These are phyloP conservation scores for Mychonastes homosphaera DNA, from an alignment of 139 green algal species.

Conservation along the genomic window DNA sequence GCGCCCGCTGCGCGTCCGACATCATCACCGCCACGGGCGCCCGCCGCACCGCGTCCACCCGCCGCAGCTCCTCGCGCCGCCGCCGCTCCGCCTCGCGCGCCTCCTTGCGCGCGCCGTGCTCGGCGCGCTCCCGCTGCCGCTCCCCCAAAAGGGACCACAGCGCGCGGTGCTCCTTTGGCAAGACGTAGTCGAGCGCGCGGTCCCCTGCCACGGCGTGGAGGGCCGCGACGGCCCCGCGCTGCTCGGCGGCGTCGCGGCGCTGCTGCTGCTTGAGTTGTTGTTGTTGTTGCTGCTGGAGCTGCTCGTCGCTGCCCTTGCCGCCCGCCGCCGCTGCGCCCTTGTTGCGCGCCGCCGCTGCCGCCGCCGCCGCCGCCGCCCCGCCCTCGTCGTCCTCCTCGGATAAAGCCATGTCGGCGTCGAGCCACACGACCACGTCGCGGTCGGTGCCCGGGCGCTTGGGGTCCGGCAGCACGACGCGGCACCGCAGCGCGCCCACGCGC, in stretches of 20 bases:
- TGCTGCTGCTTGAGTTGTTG: background rate
- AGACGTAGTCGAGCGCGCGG: conserved; percentile 41
- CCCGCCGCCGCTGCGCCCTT: background rate
- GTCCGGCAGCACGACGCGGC: conserved; percentile 60
- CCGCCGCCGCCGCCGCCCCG: too few relatives aligned
- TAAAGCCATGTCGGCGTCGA: too few relatives aligned
- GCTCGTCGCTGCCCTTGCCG: too few relatives aligned
- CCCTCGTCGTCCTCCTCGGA: conserved; percentile 30
- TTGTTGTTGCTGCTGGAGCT: too few relatives aligned
- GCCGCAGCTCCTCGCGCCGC: conserved; percentile 5
- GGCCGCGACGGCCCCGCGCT: conserved; percentile 55
- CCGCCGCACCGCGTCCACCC: background rate
- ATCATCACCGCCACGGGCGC: conserved; percentile 25
- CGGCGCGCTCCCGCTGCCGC: conserved; percentile 1
- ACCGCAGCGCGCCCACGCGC: background rate
- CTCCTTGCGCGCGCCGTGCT: background rate
- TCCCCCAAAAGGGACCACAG: conserved; percentile 27
- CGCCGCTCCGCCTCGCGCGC: background rate
- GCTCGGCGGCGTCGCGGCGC: conserved; percentile 28
- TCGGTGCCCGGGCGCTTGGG: conserved; percentile 36
- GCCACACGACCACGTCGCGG: conserved; percentile 62
- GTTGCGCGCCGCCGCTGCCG: background rate
- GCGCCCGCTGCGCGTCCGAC: conserved; percentile 28
- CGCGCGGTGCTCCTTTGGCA: conserved; percentile 39
- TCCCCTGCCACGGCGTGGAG: conserved; percentile 53